phyloP scores from a whole-genome alignment of 768 basidiomycete genomes.

The Xerocomus spinulosus region DNA sequence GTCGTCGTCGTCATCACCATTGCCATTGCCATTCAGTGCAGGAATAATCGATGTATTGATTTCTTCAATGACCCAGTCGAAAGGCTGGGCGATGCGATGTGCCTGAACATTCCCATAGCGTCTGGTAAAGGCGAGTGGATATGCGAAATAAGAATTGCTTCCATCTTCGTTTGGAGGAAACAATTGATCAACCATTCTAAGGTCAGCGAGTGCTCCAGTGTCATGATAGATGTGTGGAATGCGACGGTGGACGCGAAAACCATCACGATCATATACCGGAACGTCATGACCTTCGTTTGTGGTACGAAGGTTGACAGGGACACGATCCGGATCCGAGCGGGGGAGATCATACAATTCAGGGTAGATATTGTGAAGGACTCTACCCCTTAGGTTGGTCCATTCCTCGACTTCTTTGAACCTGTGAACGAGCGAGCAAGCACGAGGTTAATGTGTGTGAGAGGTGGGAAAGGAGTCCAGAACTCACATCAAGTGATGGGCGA shows the following conservation, averaged over 20 bases:
- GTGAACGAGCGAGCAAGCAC: no score
- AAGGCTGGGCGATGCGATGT: accelerated
- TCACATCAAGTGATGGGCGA: conserved; percentile 4
- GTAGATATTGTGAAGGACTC: background rate
- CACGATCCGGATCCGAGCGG: background rate
- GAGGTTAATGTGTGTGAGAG: background rate
- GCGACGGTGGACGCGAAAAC: background rate
- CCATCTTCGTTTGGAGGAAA: background rate
- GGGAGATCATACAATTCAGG: background rate
- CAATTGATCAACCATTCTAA: background rate
- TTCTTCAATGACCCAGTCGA: background rate
- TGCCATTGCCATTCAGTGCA: accelerated
- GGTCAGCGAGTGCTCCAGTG: conserved; percentile 3
- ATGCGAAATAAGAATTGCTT: background rate
- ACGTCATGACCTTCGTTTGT: background rate
- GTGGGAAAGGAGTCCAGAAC: background rate
- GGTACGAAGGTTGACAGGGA: background rate
- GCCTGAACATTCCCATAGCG: conserved; percentile 3
- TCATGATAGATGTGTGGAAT: accelerated
- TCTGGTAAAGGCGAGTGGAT: conserved; percentile 4
- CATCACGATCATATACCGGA: background rate
- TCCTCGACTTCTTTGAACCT: background rate
- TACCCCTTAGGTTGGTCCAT: background rate
- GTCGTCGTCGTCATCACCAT: background rate
- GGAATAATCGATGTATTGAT: background rate